Base-by-base conservation (phyloP, 1,139 yeast genomes). In the Yamadazyma oceani region DNA sequence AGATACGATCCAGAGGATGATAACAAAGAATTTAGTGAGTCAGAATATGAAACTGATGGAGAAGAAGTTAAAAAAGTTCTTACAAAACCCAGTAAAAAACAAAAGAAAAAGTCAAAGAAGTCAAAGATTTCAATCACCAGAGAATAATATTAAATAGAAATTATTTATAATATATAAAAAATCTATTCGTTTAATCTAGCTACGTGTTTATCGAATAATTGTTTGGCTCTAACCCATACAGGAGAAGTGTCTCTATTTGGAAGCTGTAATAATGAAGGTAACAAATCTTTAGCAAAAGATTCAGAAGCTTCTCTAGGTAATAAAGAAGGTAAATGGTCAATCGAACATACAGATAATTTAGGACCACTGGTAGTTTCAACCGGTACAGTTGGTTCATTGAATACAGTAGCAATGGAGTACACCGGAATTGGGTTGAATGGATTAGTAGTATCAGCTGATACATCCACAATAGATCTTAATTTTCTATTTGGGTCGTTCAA, bases 361-460 rank as follows among this genome's bases (percentile, higher is more conserved):
- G 92, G 90, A 36, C 96, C 97, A 21, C 66, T 71, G 19, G 82
- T 72, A 31, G 92, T 82, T 47, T 81, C 78, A 32, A 90, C 97
- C 11, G 67, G 65, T 31, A 87, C 97, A 7, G 96, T 89, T 50
- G 98, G 99, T 51, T 86, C 80, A 49, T 80, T 78, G 69, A 92
- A 92, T 11, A 85, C 90, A 23, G 98, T 92, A 40, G 96, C 95
- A 50, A 87, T 73, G 24, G 79, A 73, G 65, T 92, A 94, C 40
- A 92, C 92, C 47, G 98, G 98, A 46, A 92, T 79, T 44, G 98
- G 98, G 69, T 92, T 92, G 72, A 89, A 94, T 43, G 97, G 97
- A 64, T 92, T 94, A 40, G 98, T 92, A 36, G 97, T 92, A 66
- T 94, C 98, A 42, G 98, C 98, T 41, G 96, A 87, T 41, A 92